Evolutionary conservation across 495 filamentous ascomycete species (phyloP).

Genomic region (Venustampulla echinocandica): DNA sequence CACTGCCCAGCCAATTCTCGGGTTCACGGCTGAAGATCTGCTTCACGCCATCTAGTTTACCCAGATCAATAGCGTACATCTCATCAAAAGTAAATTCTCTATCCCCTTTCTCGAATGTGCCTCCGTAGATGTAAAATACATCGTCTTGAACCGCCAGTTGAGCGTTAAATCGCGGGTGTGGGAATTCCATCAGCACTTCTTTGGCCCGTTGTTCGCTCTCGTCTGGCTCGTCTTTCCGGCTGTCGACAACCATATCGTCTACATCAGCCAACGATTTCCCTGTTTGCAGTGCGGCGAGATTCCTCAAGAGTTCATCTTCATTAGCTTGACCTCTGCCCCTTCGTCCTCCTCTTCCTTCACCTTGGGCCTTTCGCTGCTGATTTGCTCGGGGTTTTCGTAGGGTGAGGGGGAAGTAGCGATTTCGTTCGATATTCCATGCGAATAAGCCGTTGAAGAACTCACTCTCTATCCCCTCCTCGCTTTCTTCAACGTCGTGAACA

Average conservation of each 20-base stretch:
- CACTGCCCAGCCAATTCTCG: conserved; percentile 71
- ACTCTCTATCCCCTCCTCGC: conserved; percentile 89
- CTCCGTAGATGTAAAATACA: conserved; percentile 84
- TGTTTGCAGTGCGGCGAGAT: conserved; percentile 71
- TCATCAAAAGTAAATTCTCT: conserved; percentile 90
- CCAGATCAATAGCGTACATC: conserved; percentile 82
- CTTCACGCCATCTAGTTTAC: conserved; percentile 83
- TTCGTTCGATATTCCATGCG: conserved; percentile 89
- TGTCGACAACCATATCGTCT: conserved; percentile 48
- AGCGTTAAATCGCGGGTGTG: conserved; percentile 81
- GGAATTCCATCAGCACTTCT: conserved; percentile 61
- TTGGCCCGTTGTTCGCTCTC: conserved; percentile 43
- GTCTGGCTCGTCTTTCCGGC: conserved; percentile 34
- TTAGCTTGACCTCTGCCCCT: conserved; percentile 68
- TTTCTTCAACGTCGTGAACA: conserved; percentile 88
- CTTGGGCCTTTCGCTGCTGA: conserved; percentile 50
- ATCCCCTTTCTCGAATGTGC: conserved; percentile 91
- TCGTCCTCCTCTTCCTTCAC: conserved; percentile 48
- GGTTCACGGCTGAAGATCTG: conserved; percentile 78
- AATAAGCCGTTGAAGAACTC: conserved; percentile 89
- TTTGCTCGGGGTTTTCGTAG: conserved; percentile 59
- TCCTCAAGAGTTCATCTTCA: conserved; percentile 81
- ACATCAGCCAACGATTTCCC: conserved; percentile 50
- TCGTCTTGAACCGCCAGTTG: conserved; percentile 87
- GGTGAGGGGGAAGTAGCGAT: conserved; percentile 80